Base-by-base conservation (phyloP, 495 filamentous ascomycete genomes). In the Extremus antarcticus region DNA sequence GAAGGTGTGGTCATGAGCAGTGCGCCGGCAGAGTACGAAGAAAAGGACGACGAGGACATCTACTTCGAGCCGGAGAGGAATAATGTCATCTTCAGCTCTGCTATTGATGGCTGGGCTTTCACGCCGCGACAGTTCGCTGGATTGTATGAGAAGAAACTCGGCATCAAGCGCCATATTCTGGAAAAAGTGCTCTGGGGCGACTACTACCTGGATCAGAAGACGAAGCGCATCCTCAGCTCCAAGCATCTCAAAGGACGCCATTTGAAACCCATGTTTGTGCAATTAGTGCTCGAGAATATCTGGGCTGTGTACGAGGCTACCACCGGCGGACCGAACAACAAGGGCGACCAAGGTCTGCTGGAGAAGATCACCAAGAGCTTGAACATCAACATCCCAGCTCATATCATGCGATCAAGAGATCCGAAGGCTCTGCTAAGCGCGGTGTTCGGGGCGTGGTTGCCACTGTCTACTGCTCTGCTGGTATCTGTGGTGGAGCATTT, bases 41-140 rank as follows among this genome's bases (percentile, higher is more conserved):
- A 96, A 64, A 84, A 81, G 62, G 92, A 97, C 64, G 92, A 99
- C 66, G 92, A 97, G 63, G 90, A 95, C 66, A 79, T 99, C 32
- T 99, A 99, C 67, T 99, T 99, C 71, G 88, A 90, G 9, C 92
- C 92, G 0, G 94, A 97, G 66, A 95, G 91, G 63, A 92, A 95
- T 60, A 99, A 99, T 64, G 92, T 99, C 66, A 96, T 99, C 55
- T 99, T 99, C 62, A 87, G 89, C 73, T 95, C 90, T 64, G 92
- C 92, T 24, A 84, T 95, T 48, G 92, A 99, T 65, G 92, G 94
- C 35, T 99, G 92, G 92, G 92, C 92, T 1, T 99, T 97, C 60
- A 99, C 92, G 0, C 79, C 95, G 19, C 80, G 87, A 32, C 92
- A 99, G 65, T 99, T 99, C 67, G 92, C 92, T 8, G 79, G 78